phyloP scores from a whole-genome alignment of 176 grass and related monocot species.

The Tillandsia leiboldiana region DNA sequence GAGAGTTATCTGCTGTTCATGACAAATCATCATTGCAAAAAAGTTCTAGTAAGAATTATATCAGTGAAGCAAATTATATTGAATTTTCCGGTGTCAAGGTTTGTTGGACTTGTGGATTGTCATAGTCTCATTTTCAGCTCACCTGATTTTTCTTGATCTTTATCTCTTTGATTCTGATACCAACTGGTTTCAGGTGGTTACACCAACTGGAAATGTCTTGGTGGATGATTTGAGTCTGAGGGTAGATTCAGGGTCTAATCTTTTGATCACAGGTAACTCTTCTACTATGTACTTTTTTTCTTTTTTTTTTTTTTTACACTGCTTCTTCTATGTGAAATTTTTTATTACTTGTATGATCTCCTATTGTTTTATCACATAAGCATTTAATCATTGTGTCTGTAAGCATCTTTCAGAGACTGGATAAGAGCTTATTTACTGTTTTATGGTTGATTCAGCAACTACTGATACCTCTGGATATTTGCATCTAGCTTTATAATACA shows the following conservation, averaged over 20 bases:
- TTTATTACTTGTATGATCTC: too few species aligned
- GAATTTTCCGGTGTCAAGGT: constrained; percentile 94
- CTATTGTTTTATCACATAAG: too few species aligned
- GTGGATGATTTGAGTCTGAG: constrained; percentile 84
- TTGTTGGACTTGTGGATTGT: constrained; percentile 22
- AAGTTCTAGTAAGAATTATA: constrained; percentile 59
- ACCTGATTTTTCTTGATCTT: not conserved
- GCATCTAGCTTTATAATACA: too few species aligned
- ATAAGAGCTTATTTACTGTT: too few species aligned
- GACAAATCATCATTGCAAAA: constrained; percentile 48
- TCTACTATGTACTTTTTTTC: not conserved
- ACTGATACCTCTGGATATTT: too few species aligned
- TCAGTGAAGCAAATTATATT: constrained; percentile 89
- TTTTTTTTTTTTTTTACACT: not conserved
- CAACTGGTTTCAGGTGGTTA: constrained; percentile 72
- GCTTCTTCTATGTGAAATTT: not conserved
- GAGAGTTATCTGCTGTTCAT: constrained; percentile 46
- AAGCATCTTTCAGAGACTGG: too few species aligned
- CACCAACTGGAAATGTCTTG: constrained; percentile 81
- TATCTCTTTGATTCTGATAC: constrained; percentile 22
- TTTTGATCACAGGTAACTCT: constrained; percentile 87
- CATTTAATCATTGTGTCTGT: too few species aligned
- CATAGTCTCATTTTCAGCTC: constrained; percentile 7
- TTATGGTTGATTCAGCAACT: too few species aligned
- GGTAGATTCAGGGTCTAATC: constrained; percentile 91